Base-by-base conservation (phyloP, 176 grass and related monocot species). In the Saccharum spontaneum region DNA sequence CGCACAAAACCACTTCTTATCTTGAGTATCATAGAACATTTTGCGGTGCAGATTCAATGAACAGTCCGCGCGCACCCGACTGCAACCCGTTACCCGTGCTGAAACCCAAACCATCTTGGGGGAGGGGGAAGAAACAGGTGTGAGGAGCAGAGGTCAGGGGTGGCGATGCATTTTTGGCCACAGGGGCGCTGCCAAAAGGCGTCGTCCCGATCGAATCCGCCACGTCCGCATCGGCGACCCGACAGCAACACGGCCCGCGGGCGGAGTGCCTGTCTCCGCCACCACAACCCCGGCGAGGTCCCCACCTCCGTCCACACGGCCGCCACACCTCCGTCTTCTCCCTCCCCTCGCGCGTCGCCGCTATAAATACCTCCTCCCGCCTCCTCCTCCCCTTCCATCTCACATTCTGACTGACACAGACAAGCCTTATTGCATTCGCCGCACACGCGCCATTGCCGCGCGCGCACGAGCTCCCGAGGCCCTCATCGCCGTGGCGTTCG, bases 211-310 rank as follows among this genome's bases (percentile, higher is more conserved):
- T 77, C 72, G 72, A 86, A 77, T 18, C 79, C 31, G 45, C 79
- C 79, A 73, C 88, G 88, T 78, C 83, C 43, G 79, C 79, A 55
- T 90, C 83, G 66, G 64, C 83, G 69, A 40, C 63, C 45, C 50
- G 78, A 71, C 83, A 41, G 78, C 70, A 71, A 71, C 44, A 4
- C 61, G 70, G 45, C 43, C 67, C 67, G 81, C 48, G 12, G 46
- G 64, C 52, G 17, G 14, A 69, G n/a, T 41, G 66, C 52, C 23
- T 2, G 10, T 55, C 79, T 48, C 66, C 66, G 55, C 83, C 79
- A 86, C 83, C 83, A 55, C 52, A 90, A 13, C 73, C 88, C 79
- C 88, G 83, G 88, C 79, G 79, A 73, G 59, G 59, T 12, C 17
- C 13, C 77, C 20, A 16, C 18, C 43, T 81, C 62, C 88, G 22